Percentiles rank a stretch among this genome's conserved stretches.
These are phyloP conservation scores for Trametes villosa DNA, from an alignment of 768 basidiomycete species.

Conservation along the genomic window DNA sequence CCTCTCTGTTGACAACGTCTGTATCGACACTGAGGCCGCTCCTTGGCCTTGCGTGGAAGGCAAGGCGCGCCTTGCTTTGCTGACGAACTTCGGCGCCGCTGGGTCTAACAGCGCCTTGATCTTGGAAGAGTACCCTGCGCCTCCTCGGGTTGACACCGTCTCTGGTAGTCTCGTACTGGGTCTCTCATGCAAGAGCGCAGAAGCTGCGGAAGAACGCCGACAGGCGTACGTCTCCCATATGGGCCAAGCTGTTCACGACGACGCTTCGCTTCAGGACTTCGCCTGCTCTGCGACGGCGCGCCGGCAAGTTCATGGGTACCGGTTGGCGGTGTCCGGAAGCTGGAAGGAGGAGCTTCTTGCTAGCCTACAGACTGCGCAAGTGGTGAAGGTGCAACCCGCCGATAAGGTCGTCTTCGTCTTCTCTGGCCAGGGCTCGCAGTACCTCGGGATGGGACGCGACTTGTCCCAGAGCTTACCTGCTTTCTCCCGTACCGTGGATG, in stretches of 20 bases:
- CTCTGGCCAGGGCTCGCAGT: slow-evolving; percentile 75
- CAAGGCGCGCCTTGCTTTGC: slow-evolving; percentile 52
- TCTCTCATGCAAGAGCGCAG: slow-evolving; percentile 61
- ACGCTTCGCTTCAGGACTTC: slow-evolving; percentile 48
- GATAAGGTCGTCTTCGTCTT: slow-evolving; percentile 65
- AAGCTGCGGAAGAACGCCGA: slow-evolving; percentile 53
- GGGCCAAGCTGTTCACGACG: slow-evolving; percentile 30
- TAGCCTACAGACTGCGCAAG: slow-evolving; percentile 44
- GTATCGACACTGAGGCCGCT: slow-evolving; percentile 47
- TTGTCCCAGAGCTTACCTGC: slow-evolving; percentile 55
- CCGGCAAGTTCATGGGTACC: slow-evolving; percentile 56
- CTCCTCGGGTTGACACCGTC: neutral
- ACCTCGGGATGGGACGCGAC: slow-evolving; percentile 61
- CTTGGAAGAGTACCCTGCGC: slow-evolving; percentile 50
- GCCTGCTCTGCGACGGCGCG: slow-evolving; percentile 74
- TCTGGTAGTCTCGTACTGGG: slow-evolving; percentile 50
- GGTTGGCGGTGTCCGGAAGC: slow-evolving; percentile 53
- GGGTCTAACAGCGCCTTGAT: slow-evolving; percentile 70
- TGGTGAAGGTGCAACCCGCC: slow-evolving; percentile 35
- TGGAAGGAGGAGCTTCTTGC: slow-evolving; percentile 50
- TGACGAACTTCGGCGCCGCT: slow-evolving; percentile 79
- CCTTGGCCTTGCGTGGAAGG: slow-evolving; percentile 48
- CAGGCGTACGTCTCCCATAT: slow-evolving; percentile 54
- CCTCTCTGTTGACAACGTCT: slow-evolving; percentile 49
- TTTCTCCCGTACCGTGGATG: slow-evolving; percentile 58